phyloP scores from a whole-genome alignment of 306 rosid genomes.

The Clitoria ternatea region DNA sequence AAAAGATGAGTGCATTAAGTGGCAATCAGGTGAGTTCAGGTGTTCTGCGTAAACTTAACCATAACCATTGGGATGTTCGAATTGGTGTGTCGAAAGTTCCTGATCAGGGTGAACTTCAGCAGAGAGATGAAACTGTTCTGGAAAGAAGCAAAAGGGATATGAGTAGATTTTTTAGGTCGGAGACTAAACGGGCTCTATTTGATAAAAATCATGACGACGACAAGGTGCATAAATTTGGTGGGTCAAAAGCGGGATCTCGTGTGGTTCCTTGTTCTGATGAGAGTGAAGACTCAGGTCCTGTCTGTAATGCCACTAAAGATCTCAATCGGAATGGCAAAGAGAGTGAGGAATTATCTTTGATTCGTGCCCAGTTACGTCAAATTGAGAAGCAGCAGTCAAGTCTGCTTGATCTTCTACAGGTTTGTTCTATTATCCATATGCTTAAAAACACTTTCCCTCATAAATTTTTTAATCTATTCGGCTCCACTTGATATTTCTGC shows the following conservation, averaged over 20 bases:
- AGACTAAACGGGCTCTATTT: constrained; percentile 50
- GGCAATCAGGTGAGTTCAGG: constrained; percentile 33
- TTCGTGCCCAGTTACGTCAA: constrained; percentile 71
- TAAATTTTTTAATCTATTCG: background rate
- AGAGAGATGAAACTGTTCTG: constrained; percentile 34
- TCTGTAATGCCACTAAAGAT: constrained; percentile 41
- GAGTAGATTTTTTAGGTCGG: constrained; percentile 42
- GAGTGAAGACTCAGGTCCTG: constrained; percentile 35
- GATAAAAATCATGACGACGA: constrained; percentile 52
- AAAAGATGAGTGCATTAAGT: constrained; percentile 40
- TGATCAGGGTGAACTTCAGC: constrained; percentile 24
- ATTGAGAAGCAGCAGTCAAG: constrained; percentile 78
- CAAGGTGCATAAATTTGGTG: constrained; percentile 47
- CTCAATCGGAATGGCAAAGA: constrained; percentile 42
- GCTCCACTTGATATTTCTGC: background rate
- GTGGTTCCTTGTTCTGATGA: constrained; percentile 73
- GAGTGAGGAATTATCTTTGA: constrained; percentile 57
- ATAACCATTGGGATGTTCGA: constrained; percentile 52
- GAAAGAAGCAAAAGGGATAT: constrained; percentile 46
- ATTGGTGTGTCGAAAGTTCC: constrained; percentile 34
- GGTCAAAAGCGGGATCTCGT: constrained; percentile 61
- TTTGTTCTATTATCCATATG: constrained; percentile 44
- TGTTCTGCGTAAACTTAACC: constrained; percentile 34
- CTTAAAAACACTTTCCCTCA: background rate
- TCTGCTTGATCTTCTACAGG: constrained; percentile 78